phyloP scores from a whole-genome alignment of 768 basidiomycete genomes.

The Panellus pusillus region DNA sequence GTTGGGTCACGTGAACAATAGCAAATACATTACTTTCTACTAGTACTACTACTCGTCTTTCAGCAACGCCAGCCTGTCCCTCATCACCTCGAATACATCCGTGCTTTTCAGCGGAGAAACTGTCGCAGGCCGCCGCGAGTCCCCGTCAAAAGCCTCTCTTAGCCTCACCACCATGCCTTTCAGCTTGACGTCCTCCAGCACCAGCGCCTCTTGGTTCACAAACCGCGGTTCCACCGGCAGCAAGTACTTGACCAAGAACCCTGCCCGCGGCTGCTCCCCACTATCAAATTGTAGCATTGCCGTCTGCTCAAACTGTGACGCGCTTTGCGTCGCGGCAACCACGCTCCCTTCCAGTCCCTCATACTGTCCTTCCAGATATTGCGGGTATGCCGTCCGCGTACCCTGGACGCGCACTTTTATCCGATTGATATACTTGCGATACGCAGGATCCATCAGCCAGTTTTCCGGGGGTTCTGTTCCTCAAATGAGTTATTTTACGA shows the following conservation, averaged over 20 bases:
- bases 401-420: constrained; percentile 41
- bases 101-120: constrained; percentile 38
- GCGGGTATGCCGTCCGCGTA: constrained; percentile 29
- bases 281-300: constrained; percentile 34
- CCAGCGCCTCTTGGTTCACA: constrained; percentile 50
- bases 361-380: constrained; percentile 38
- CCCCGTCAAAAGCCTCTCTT: constrained; percentile 36
- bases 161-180: constrained; percentile 47
- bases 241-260: constrained; percentile 43
- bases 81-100: constrained; percentile 36
- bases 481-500: constrained; percentile 3
- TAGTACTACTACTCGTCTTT: constrained; percentile 25
- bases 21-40: constrained; percentile 30
- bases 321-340: constrained; percentile 32
- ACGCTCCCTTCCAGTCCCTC: constrained; percentile 34
- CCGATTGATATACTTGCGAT: constrained; percentile 31
- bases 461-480: constrained; percentile 34
- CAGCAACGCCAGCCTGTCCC: constrained; percentile 35
- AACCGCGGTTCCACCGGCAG: constrained; percentile 37
- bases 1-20: neutral
- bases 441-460: constrained; percentile 41
- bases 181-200: constrained; percentile 43
- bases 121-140: constrained; percentile 27
- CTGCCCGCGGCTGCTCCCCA: constrained; percentile 30
- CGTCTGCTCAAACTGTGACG: constrained; percentile 35